Evolutionary conservation across 257 asterid species (phyloP), one percentile per base, ranked within the genome.

Genomic region (Echium plantagineum): DNA sequence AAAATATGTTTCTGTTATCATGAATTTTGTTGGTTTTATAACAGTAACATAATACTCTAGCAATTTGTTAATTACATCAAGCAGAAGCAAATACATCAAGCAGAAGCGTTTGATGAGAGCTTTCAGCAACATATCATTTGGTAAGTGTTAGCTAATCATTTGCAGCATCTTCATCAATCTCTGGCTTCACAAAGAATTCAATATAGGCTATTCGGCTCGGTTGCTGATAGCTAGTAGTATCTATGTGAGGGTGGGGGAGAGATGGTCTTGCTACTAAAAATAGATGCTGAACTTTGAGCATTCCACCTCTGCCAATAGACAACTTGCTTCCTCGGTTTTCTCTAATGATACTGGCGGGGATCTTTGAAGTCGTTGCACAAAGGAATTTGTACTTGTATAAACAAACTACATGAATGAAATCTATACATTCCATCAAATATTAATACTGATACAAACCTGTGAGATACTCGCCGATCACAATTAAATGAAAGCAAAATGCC

Each of bases 121-220:
- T 53, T 19, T 8, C 26, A 17, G 57, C 15, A 17, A 24, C 22
- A 18, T 18, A 5, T 18, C n/a, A 7, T 1, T 53, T 53, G 28
- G 6, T 1, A 17, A n/a, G 19, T 20, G 47, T 46, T 68, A 63
- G 63, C 18, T 67, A 59, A 58, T 73, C 70, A 72, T 73, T 59
- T 22, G 21, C 80, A 32, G 57, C 52, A 26, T 71, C 80, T 17
- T 75, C 94, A 68, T 85, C 93, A 47, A 78, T 84, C 80, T 93
- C 98, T 31, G 97, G 98, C 83, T 91, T 88, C 30, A 91, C 94
- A 78, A 85, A 91, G 79, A 91, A 91, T 72, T 88, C 98, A 13
- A 91, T 88, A 63, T 82, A 86, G 57, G 97, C 97, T 58, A 88
- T 83, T 38, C 98, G 95, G 72, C 94, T 84, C 49, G 97, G 98